Conservation (phyloP, 169 alveolate species). For the Cryptosporidium ryanae region DNA sequence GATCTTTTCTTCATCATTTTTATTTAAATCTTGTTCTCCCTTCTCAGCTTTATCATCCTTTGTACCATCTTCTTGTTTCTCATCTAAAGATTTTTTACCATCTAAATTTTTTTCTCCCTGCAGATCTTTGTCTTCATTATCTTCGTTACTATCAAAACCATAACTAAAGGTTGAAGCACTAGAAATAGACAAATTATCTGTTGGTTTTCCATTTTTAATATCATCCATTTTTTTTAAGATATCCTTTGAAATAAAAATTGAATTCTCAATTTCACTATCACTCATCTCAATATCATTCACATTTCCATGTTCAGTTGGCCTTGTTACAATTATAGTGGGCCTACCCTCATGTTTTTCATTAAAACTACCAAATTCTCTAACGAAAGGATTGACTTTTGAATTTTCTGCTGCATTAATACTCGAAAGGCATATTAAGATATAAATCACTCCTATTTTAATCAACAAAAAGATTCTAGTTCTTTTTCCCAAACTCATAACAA, state of each 20-base stretch:
- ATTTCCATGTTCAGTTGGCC: too few relatives aligned
- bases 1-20: not conserved
- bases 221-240: not conserved
- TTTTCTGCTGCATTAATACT: too few relatives aligned
- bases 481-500: conserved; percentile 61
- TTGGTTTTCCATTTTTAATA: not conserved
- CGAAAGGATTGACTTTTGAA: too few relatives aligned
- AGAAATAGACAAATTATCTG: conserved; percentile 27
- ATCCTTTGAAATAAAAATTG: not conserved
- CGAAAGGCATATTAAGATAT: too few relatives aligned
- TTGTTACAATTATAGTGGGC: too few relatives aligned
- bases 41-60: not conserved
- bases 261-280: not conserved
- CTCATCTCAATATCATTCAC: not conserved
- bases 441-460: conserved; percentile 3
- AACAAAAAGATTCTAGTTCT: conserved; percentile 13
- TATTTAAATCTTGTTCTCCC: not conserved
- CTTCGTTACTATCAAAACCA: too few relatives aligned
- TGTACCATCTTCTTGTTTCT: not conserved
- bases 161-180: conserved; percentile 34
- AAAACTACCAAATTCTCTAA: too few relatives aligned
- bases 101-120: too few relatives aligned
- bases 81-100: not conserved
- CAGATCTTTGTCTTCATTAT: not conserved
- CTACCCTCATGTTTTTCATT: too few relatives aligned